Base-by-base conservation (phyloP, 345 rosid species). In the Pistacia integerrima region DNA sequence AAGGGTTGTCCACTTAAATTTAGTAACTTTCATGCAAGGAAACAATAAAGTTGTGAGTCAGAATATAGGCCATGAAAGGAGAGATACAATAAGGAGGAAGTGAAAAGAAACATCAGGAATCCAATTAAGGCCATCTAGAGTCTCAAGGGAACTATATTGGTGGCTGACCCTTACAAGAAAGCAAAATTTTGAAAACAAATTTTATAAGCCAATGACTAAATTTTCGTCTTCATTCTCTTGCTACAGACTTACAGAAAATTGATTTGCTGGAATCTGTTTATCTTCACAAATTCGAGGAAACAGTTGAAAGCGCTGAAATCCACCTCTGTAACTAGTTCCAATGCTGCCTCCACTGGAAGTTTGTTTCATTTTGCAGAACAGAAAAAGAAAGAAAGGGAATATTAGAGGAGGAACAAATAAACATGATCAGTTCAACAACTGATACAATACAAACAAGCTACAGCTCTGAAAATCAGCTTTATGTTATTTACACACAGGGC, bases 251-350 rank as follows among this genome's bases (percentile, higher is more conserved):
- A 96, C 98, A 36, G 99, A 93, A 89, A 96, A 93, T 67, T 96
- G 99, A 84, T 96, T 92, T 72, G 93, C 92, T 58, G 92, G 77
- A 70, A 96, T 84, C 1, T 97, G 97, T 77, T 82, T 87, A 60
- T 88, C 90, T 83, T 96, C 93, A 74, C 92, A 92, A 76, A 61
- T 86, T 80, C 83, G 82, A 78, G 99, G 97, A 62, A 91, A 88
- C 17, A 96, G 82, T 62, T 93, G 94, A 93, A 89, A 96, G 48
- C 91, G 82, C 85, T 84, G 93, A 85, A 96, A 96, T 84, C 93
- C 98, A 79, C 99, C 98, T 82, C 79, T 90, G 76, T 82, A 92
- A 81, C 97, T 87, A 77, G 97, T 91, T 78, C 97, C 97, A 68
- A 96, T 92, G 87, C 99, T 93, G 35, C 98, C 98, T 22, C 90